Evolutionary conservation across 805 yeast species (phyloP), one percentile per base, ranked within the genome.

Genomic region (Saccharomycopsis sp.): DNA sequence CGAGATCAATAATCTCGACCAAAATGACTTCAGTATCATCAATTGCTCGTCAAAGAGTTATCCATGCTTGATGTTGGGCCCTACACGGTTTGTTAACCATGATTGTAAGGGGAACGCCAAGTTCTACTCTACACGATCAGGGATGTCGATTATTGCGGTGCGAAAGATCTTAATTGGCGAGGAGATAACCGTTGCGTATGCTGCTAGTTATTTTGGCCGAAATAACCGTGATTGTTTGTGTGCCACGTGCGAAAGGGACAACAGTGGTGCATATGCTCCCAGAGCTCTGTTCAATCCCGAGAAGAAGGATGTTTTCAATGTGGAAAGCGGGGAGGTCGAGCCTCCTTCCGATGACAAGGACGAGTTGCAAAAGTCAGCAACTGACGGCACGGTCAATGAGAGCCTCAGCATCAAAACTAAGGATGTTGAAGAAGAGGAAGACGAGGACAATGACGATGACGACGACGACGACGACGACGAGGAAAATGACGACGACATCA

Each of bases 31-130:
- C 61, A 75, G 79, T 53, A 71, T 78, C 25, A 71, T 78, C 47
- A 69, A 74, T 55, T 68, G 77, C 2, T 66, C 72, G 20, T 64
- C 78, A 8, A 62, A 65, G 29, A 68, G 68, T 9, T 65, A 63
- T 2, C 67, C 72, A 20, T 72, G 77, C 55, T 64, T 78, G 25
- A 74, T 78, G 80, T 67, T 78, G 47, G 82, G 82, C 0, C 82
- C 81, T 0, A 71, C 76, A 14, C 66, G 82, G 44, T 78, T 78
- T 62, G 74, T 78, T 7, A 78, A 78, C 63, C 82, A 78, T 62
- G 77, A 77, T 63, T 78, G 82, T 63, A 61, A 69, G n/a, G 72
- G 78, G 2, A 78, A 78, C 63, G 70, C 77, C 1, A 67, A 66
- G 44, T 76, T 78, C 60, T 61, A 66, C 2, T 64, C 75, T 2